Evolutionary conservation across 164 flowering plant species (phyloP), one percentile per base, ranked within the genome.

Genomic region (Aristolochia fimbriata): DNA sequence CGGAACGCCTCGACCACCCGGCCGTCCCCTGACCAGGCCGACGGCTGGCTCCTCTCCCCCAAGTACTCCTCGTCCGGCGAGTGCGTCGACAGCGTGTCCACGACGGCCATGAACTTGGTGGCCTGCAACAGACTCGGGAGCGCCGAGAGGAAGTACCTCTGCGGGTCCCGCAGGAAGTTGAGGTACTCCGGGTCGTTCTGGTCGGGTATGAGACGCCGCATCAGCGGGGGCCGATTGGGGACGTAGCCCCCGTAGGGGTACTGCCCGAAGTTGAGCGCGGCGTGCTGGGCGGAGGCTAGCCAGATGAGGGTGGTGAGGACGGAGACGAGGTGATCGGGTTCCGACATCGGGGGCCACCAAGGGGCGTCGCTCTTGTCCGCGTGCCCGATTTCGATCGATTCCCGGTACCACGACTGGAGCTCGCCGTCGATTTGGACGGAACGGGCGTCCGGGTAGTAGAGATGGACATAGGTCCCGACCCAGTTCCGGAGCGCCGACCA

Each of bases 201-300:
- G 6, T 79, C 90, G 0, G 97, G 98, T 24, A 93, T 72, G 3
- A 90, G 53, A 15, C 96, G 73, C 8, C 98, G 78, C 90, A 90
- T 81, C 13, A 93, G 70, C 1, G 97, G 96, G 0, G 97, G 96
- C 2, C 94, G 84, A 74, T 90, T 93, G 0, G 98, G 98, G n/a
- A 93, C 86, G 60, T 90, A 93, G 0, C 98, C 98, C 0, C 96
- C 96, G 55, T 84, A 86, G 0, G 98, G 96, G 71, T 93, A 93
- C 70, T 93, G 98, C 14, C 96, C 98, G 52, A 93, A 93, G 51
- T 93, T 93, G 3, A 93, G 82, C 3, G 98, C 94, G 0, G 98
- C 98, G 30, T 93, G 97, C 49, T 90, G 96, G n/a, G 98, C 97
- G 0, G 98, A 93, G 0, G 87, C 82, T 7, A 87, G 83, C 98